Evolutionary conservation across 2,329 filamentous ascomycete genomes (phyloP).

Genomic region (Hypomyces rosellus): DNA sequence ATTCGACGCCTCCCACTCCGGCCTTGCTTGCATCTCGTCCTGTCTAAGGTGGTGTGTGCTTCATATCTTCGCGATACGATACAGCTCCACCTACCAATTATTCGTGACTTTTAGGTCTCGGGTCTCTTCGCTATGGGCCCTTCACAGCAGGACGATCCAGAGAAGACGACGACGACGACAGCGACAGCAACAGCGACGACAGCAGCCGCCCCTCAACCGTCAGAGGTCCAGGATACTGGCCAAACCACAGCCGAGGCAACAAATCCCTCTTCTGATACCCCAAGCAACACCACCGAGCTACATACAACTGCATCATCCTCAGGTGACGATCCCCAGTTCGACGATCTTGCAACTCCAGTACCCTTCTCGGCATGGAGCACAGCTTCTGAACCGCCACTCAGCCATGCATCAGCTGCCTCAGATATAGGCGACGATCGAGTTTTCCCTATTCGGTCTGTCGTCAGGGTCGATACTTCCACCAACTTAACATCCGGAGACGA

Average conservation of each 20-base stretch:
- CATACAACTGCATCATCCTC: background rate
- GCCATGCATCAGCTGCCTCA: constrained; percentile 26
- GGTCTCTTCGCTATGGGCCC: constrained; percentile 4
- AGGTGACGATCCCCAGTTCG: background rate
- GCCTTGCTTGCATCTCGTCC: background rate
- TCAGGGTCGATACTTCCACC: constrained; percentile 58
- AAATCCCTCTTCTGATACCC: background rate
- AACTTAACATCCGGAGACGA: constrained; percentile 34
- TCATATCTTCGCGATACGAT: background rate
- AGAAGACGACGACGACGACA: background rate
- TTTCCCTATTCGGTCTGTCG: constrained; percentile 75
- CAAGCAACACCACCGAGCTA: background rate
- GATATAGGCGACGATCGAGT: constrained; percentile 52
- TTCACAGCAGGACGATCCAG: background rate
- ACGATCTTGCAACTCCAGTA: constrained; percentile 11
- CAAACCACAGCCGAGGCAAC: background rate
- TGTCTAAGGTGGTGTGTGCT: background rate
- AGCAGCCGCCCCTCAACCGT: background rate
- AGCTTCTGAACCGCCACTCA: constrained; percentile 35
- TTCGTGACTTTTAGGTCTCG: constrained; percentile 5
- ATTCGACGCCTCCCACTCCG: background rate
- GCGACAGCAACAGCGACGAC: background rate
- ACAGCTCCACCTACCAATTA: background rate
- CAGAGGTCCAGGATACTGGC: background rate
- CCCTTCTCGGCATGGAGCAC: constrained; percentile 36